These are phyloP conservation scores for Dothistroma pini DNA, from an alignment of 2,329 filamentous ascomycete genomes.

Conservation along the genomic window DNA sequence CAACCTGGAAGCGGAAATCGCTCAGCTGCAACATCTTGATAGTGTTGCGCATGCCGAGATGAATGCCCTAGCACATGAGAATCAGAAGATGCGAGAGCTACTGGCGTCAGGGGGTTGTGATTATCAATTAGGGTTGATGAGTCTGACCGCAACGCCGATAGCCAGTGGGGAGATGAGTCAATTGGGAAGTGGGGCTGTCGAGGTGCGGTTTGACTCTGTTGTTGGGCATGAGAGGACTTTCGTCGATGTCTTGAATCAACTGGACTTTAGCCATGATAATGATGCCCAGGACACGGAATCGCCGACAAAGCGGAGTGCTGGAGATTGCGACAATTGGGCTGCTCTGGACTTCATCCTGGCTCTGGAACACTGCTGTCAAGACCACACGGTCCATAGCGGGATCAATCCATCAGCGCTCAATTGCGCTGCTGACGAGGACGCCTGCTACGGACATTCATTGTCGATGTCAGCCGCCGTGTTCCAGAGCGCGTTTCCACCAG, in stretches of 20 bases:
- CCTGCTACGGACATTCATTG: conserved; percentile 19
- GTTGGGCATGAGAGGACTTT: conserved; percentile 24
- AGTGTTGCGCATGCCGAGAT: conserved; percentile 22
- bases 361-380: conserved; percentile 24
- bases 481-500: conserved; percentile 13
- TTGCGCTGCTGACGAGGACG: conserved; percentile 2
- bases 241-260: conserved; percentile 14
- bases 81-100: conserved; percentile 17
- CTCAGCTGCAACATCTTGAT: conserved; percentile 22
- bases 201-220: conserved; percentile 17
- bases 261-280: conserved; percentile 4
- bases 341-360: conserved; percentile 29
- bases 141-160: neutral
- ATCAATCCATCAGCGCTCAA: conserved; percentile 16
- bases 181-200: conserved; percentile 12
- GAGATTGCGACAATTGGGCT: conserved; percentile 15
- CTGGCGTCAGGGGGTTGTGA: conserved; percentile 18
- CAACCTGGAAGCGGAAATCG: conserved; percentile 22
- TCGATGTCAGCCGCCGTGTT: conserved; percentile 21
- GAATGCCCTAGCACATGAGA: conserved; percentile 21
- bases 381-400: conserved; percentile 18
- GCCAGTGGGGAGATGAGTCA: neutral
- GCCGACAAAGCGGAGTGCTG: neutral
- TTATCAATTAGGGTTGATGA: conserved; percentile 9
- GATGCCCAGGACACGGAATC: conserved; percentile 1